phyloP scores from a whole-genome alignment of 257 asterid species.

The Euphrasia confusa region DNA sequence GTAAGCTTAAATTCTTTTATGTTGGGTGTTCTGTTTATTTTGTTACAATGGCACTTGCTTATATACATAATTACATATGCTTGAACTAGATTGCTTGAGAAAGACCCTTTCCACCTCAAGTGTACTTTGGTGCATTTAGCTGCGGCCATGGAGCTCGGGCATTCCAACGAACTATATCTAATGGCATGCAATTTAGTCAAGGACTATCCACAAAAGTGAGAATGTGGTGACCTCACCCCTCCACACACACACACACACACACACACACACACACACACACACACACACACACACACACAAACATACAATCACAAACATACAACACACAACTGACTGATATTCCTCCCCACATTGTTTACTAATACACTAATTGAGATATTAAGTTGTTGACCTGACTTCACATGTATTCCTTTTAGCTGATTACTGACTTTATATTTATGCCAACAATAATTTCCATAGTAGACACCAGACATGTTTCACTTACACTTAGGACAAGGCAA shows the following conservation, averaged over 20 bases:
- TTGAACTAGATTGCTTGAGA: constrained; percentile 84
- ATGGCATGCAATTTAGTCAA: constrained; percentile 98
- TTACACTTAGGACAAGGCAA: background rate
- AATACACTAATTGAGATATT: too few relatives aligned
- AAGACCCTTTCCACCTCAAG: constrained; percentile 96
- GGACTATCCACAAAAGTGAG: constrained; percentile 99
- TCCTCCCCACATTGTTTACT: too few relatives aligned
- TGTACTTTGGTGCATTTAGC: constrained; percentile 93
- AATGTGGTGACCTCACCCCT: background rate
- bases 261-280: too few relatives aligned
- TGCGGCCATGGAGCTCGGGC: constrained; percentile 98
- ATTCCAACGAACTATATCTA: constrained; percentile 92
- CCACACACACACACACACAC: too few relatives aligned
- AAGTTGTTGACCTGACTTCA: background rate
- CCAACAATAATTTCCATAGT: background rate
- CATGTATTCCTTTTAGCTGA: background rate
- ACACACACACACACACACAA: too few relatives aligned
- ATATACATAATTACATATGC: constrained; percentile 20
- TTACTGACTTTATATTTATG: constrained; percentile 9
- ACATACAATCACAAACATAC: too few relatives aligned
- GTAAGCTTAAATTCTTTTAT: constrained; percentile 44
- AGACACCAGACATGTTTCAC: too few relatives aligned
- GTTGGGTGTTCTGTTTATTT: constrained; percentile 6
- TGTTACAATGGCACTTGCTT: constrained; percentile 21
- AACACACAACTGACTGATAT: too few relatives aligned